Evolutionary conservation across 768 basidiomycete genomes (phyloP), one percentile per base, ranked within the genome.

Genomic region (Russula vinacea): DNA sequence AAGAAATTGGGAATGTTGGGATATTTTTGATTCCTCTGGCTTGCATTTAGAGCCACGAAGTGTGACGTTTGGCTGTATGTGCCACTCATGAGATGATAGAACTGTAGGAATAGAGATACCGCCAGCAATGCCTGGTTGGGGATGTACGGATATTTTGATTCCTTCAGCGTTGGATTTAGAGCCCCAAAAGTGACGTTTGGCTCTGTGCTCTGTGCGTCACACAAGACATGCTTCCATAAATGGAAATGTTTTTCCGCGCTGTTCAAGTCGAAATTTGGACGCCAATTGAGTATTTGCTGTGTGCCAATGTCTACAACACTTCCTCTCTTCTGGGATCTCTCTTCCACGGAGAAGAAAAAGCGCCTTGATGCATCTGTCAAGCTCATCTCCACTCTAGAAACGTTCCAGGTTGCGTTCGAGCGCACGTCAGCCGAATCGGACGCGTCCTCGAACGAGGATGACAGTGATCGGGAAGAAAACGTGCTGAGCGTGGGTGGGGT

Each of bases 301-400:
- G 51, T 58, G 47, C 50, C 60, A 52, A 91, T 93, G 85, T 84
- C 89, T 42, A 94, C 93, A 56, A 95, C 93, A 39, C 84, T 98
- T 60, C 90, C 92, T 16, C 82, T 97, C 39, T 98, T 94, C 81
- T 97, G 94, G 94, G 81, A 94, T 74, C 80, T 98, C 58, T 95
- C 94, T 17, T 92, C 90, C 2, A 78, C 84, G 1, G 84, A 83
- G 22, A 92, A 86, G 77, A 85, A 87, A 61, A 87, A 92, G 65
- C 87, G 94, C 10, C 71, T 96, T 40, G 85, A 88, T 69, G 89
- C 94, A 16, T 94, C 94, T 2, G 87, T 90, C 33, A 90, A 93
- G 73, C 86, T 98, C 56, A 75, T 96, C 62, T 78, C 79, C 19
- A 80, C 91, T 22, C 83, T 98, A 69, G 89, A 95, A 76, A 86